phyloP scores from a whole-genome alignment of 768 basidiomycete genomes.

The Suillus lakei region DNA sequence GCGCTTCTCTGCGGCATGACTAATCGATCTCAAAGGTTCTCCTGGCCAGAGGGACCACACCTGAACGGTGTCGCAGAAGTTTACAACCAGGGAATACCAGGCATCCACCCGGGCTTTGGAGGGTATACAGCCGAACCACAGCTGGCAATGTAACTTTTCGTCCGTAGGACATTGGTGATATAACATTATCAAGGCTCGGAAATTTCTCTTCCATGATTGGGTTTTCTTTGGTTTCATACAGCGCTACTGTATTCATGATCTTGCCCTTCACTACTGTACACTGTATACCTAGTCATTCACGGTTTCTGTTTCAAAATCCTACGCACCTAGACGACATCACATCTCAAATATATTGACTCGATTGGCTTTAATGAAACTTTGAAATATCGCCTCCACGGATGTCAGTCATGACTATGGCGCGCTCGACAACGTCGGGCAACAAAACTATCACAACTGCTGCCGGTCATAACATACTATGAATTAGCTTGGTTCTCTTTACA shows the following conservation, averaged over 20 bases:
- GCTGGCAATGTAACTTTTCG: conserved; percentile 26
- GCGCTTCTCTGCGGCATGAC: conserved; percentile 1
- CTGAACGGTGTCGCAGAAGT: conserved; percentile 27
- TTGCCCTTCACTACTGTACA: background rate
- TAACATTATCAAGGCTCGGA: background rate
- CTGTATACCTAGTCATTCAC: conserved; percentile 1
- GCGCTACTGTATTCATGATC: background rate
- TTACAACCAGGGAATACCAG: conserved; percentile 17
- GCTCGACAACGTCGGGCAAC: background rate
- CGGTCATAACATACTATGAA: background rate
- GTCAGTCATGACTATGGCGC: background rate
- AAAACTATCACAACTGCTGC: background rate
- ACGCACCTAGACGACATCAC: background rate
- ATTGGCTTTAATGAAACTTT: background rate
- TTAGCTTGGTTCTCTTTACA: too few relatives aligned
- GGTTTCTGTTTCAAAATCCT: background rate
- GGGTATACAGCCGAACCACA: conserved; percentile 26
- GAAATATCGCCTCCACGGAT: background rate
- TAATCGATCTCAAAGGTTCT: conserved; percentile 25
- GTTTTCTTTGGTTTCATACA: background rate
- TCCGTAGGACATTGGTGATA: background rate
- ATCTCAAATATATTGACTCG: conserved; percentile 1
- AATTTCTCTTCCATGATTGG: background rate
- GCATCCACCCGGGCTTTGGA: conserved; percentile 24
- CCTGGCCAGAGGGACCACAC: conserved; percentile 35